These are phyloP conservation scores for Vicia faba DNA, from an alignment of 306 rosid genomes.

Conservation along the genomic window DNA sequence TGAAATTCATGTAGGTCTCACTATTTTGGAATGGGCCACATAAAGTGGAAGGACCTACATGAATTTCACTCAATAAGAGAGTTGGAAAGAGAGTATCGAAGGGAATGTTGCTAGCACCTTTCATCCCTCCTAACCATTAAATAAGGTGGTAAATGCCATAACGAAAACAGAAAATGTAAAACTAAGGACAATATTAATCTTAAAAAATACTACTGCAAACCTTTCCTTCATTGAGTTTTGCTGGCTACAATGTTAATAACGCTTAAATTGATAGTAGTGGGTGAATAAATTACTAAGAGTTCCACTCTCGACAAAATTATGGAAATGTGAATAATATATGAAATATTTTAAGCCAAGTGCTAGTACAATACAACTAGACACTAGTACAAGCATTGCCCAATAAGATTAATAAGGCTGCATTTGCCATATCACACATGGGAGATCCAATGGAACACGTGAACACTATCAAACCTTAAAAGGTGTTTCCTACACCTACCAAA, in stretches of 20 bases:
- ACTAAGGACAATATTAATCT: neutral
- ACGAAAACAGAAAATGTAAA: neutral
- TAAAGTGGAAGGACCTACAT: too few relatives aligned
- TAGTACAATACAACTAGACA: neutral
- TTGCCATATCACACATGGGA: conserved; percentile 11
- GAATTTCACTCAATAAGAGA: too few relatives aligned
- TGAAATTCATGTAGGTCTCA: too few relatives aligned
- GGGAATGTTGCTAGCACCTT: neutral
- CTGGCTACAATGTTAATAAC: conserved; percentile 1
- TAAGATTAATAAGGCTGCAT: conserved; percentile 10
- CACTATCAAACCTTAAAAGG: conserved; percentile 14
- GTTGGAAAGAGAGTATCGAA: too few relatives aligned
- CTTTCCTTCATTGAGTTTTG: conserved; percentile 3
- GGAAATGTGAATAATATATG: conserved; percentile 7
- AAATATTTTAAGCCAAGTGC: neutral
- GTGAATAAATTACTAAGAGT: neutral
- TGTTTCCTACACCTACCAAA: neutral
- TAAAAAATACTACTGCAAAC: neutral
- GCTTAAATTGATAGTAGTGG: neutral
- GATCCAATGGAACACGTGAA: conserved; percentile 4
- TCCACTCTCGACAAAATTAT: neutral
- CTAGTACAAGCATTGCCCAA: neutral
- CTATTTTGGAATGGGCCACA: too few relatives aligned
- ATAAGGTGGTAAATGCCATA: neutral
- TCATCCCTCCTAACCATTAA: neutral